Evolutionary conservation across 2,329 filamentous ascomycete species (phyloP).

Genomic region (Helotiales sp.): DNA sequence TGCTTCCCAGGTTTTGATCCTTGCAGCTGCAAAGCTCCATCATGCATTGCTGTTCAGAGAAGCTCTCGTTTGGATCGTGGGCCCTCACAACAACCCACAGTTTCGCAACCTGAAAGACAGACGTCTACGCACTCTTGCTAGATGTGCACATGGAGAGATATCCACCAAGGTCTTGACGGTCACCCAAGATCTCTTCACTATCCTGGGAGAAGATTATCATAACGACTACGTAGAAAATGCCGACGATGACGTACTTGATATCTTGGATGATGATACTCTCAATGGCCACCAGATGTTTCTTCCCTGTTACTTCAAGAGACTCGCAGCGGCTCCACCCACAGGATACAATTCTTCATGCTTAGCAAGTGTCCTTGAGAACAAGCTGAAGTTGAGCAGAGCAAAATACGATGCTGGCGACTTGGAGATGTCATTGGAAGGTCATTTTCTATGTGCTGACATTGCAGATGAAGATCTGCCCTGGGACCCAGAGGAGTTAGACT

Average conservation of each 20-base stretch:
- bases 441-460: constrained; percentile 16
- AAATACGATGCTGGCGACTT: not conserved
- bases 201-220: too few species aligned
- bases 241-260: too few species aligned
- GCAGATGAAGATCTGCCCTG: constrained; percentile 21
- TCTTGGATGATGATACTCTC: too few species aligned
- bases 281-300: too few species aligned
- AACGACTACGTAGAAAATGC: too few species aligned
- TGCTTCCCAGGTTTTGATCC: not conserved
- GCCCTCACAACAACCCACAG: not conserved
- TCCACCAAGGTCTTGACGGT: not conserved
- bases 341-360: not conserved
- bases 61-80: not conserved
- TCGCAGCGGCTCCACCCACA: not conserved
- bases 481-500: not conserved
- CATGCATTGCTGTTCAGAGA: not conserved
- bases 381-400: not conserved
- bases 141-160: not conserved
- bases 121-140: not conserved
- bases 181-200: too few species aligned
- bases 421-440: not conserved
- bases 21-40: not conserved
- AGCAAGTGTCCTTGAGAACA: not conserved
- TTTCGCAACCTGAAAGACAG: not conserved
- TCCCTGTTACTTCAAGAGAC: not conserved